These are phyloP conservation scores for Fraxinus sp. DNA, from an alignment of 305 asterid genomes.

Conservation along the genomic window DNA sequence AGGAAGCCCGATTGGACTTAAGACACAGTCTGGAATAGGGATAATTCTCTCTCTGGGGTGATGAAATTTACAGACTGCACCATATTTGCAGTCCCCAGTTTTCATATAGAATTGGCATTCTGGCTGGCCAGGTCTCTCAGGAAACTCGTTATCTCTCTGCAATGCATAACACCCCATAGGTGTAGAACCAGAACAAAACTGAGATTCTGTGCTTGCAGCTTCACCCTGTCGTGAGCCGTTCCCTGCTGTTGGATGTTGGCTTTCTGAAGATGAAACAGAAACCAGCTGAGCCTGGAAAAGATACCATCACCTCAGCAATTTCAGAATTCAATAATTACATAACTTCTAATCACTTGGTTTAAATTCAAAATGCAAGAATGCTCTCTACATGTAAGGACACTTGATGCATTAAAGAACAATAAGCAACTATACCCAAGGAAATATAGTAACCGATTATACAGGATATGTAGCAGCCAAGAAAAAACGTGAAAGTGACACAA, in stretches of 20 bases:
- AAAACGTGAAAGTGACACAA: not conserved
- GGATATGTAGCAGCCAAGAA: constrained; percentile 2
- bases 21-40: constrained; percentile 86
- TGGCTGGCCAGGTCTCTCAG: constrained; percentile 92
- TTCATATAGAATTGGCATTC: constrained; percentile 97
- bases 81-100: constrained; percentile 97
- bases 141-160: constrained; percentile 80
- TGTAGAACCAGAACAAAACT: constrained; percentile 55
- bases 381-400: constrained; percentile 7
- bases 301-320: constrained; percentile 26
- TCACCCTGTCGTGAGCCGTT: constrained; percentile 55
- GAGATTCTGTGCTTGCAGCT: constrained; percentile 53
- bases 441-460: not conserved
- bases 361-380: constrained; percentile 15
- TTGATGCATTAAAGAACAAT: constrained; percentile 2
- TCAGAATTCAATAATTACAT: constrained; percentile 14
- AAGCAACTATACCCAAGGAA: not conserved
- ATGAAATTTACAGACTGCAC: constrained; percentile 93
- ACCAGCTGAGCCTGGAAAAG: constrained; percentile 73
- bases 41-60: constrained; percentile 85
- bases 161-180: constrained; percentile 79
- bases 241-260: constrained; percentile 62
- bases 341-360: constrained; percentile 8
- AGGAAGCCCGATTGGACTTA: constrained; percentile 94
- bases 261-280: constrained; percentile 72